A percentile compares a stretch with the other conserved stretches of the same genome.
phyloP scores from a whole-genome alignment of 1,284 basidiomycete species.

The Phlebopus sp. region DNA sequence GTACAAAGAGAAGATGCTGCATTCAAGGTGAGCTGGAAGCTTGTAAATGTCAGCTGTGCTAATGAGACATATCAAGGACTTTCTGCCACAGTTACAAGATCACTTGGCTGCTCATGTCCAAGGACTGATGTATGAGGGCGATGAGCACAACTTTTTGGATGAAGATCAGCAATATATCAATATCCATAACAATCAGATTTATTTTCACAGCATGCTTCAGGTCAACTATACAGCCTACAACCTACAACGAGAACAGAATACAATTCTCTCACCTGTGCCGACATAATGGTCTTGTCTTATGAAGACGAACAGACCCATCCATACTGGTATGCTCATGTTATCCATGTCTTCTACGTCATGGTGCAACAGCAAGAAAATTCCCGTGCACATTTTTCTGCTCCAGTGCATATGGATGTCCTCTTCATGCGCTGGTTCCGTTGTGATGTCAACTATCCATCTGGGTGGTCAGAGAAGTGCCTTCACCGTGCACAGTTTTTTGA shows the following conservation, averaged over 20 bases:
- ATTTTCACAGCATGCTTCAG: slow-evolving; percentile 7
- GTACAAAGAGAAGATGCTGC: background rate
- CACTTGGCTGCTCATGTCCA: slow-evolving; percentile 28
- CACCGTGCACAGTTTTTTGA: slow-evolving; percentile 19
- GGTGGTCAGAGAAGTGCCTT: background rate
- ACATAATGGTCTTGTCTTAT: slow-evolving; percentile 15
- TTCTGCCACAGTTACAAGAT: slow-evolving; percentile 26
- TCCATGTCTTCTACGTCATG: slow-evolving; percentile 34
- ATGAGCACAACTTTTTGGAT: slow-evolving; percentile 28
- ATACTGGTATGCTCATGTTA: slow-evolving; percentile 36
- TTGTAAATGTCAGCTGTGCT: background rate
- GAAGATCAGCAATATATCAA: slow-evolving; percentile 11
- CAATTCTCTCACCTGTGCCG: slow-evolving; percentile 10
- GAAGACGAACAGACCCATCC: slow-evolving; percentile 19
- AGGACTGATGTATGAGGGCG: slow-evolving; percentile 23
- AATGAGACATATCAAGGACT: slow-evolving; percentile 10
- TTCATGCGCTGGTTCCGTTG: slow-evolving; percentile 30
- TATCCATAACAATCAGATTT: slow-evolving; percentile 11
- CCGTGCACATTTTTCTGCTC: slow-evolving; percentile 4
- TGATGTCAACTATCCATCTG: slow-evolving; percentile 10
- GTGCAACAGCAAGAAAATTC: slow-evolving; percentile 13
- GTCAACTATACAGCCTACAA: slow-evolving; percentile 33
- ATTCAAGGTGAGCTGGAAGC: background rate
- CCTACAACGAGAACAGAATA: slow-evolving; percentile 23
- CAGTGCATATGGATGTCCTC: slow-evolving; percentile 25